Evolutionary conservation across 2,329 filamentous ascomycete genomes (phyloP).

Genomic region (Paraphoma chrysanthemicola): DNA sequence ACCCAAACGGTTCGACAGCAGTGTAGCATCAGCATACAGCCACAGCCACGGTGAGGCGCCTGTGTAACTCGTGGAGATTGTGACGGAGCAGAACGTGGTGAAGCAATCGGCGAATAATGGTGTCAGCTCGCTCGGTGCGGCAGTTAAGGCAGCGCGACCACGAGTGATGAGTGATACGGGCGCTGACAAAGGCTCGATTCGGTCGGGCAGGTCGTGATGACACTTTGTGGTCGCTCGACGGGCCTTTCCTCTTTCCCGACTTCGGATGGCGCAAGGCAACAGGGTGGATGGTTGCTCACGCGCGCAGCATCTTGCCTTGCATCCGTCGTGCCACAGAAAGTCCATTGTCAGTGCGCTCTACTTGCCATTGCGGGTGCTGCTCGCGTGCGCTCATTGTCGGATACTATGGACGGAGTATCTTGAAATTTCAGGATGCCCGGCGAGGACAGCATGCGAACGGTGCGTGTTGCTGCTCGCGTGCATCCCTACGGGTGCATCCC

Average conservation of each 20-base stretch:
- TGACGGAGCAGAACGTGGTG: slow-evolving; percentile 2
- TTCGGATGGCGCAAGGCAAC: slow-evolving; percentile 33
- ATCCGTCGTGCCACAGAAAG: background rate
- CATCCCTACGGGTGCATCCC: slow-evolving; percentile 20
- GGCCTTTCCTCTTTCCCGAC: slow-evolving; percentile 16
- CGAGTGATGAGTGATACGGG: background rate
- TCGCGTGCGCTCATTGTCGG: background rate
- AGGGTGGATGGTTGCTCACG: slow-evolving; percentile 24
- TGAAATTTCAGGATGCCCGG: slow-evolving; percentile 11
- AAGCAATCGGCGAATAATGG: slow-evolving; percentile 5
- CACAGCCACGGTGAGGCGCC: slow-evolving; percentile 7
- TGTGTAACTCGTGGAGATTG: slow-evolving; percentile 14
- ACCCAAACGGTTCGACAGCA: slow-evolving; percentile 9
- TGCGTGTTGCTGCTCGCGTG: slow-evolving; percentile 13
- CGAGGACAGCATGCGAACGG: slow-evolving; percentile 23
- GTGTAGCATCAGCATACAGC: slow-evolving; percentile 4
- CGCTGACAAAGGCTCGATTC: slow-evolving; percentile 2
- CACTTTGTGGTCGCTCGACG: background rate
- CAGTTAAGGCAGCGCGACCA: background rate
- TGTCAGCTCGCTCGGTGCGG: background rate
- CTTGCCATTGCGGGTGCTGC: background rate
- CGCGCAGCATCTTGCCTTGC: slow-evolving; percentile 10
- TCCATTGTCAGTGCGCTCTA: background rate
- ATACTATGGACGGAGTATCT: slow-evolving; percentile 1
- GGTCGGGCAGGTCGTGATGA: background rate